Base-by-base conservation (phyloP, 805 yeast species). In the Vanderwaltozyma yarrowii region DNA sequence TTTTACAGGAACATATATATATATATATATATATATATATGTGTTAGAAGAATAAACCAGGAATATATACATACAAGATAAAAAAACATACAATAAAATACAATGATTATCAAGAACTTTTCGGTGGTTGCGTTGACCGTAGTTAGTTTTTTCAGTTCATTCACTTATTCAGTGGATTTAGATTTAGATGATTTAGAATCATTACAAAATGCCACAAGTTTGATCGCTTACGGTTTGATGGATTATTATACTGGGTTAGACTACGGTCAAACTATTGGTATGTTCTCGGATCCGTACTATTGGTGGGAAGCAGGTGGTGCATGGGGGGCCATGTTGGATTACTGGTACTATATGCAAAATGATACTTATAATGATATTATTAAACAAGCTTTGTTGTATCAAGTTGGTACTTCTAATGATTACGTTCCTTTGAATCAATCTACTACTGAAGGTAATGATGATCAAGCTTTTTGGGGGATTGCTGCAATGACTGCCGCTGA, bases 301-400 rank as follows among this genome's bases (percentile, higher is more conserved):
- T 89, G 97, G 98, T 88, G 96, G 96, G 86, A 87, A 64, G 95
- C 96, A 9, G 97, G 97, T 47, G 94, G 88, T 43, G 95, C 89
- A 2, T 86, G 87, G 84, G 95, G 95, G 8, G 69, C 82, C 15
- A 65, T 89, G 70, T 54, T 89, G 32, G 96, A 87, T 58, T 80
- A 82, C 60, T 71, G 85, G 64, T 77, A 57, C 47, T 79, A 69
- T 56, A 74, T 84, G 58, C 73, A 79, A 28, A 81, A 88, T 57
- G 72, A 71, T 45, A 74, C 88, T 1, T 83, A 75, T 50, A 80
- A 71, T 32, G 67, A 69, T 11, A 40, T 70, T 27, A 70, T 85
- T 38, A 69, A 72, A 50, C 65, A 70, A 27, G 82, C 94, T 3
- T 58, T 89, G 50, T 54, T 73, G 36, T 77, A 74, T 52, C 97